Conservation (phyloP, 2,329 filamentous ascomycete species). For the Domatiomyces catenatus region DNA sequence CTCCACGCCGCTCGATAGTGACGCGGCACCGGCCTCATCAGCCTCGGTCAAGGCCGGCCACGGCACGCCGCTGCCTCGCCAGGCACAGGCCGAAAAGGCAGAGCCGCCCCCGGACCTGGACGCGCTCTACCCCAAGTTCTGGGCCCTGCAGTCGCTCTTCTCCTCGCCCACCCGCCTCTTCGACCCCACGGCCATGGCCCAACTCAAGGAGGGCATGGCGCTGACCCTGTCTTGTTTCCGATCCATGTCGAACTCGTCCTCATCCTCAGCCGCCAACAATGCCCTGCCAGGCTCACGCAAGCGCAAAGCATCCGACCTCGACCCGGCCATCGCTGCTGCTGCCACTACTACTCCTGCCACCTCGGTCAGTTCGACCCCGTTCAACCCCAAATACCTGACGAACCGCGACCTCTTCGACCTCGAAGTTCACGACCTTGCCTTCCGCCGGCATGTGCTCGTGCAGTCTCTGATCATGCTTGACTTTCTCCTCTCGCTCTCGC, state of each 20-base stretch:
- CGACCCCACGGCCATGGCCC: constrained; percentile 48
- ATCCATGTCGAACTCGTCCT: constrained; percentile 46
- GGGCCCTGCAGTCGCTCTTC: constrained; percentile 82
- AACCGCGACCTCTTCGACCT: constrained; percentile 90
- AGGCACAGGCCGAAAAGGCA: constrained; percentile 15
- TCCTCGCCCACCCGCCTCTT: constrained; percentile 80
- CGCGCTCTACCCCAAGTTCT: constrained; percentile 77
- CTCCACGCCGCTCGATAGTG: constrained; percentile 15
- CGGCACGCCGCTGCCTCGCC: constrained; percentile 8
- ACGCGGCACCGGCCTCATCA: constrained; percentile 6
- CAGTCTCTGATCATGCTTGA: constrained; percentile 90
- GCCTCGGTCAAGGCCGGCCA: constrained; percentile 3
- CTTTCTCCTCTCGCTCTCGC: constrained; percentile 80
- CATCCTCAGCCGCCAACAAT: constrained; percentile 35
- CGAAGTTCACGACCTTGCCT: constrained; percentile 88
- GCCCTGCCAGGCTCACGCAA: background rate
- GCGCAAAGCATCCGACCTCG: constrained; percentile 46
- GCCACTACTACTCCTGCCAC: no score
- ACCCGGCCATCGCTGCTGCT: constrained; percentile 1
- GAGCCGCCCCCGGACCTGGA: constrained; percentile 39
- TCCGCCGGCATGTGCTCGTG: constrained; percentile 84
- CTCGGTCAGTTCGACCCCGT: constrained; percentile 46
- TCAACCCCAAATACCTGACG: constrained; percentile 98
- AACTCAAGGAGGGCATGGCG: constrained; percentile 48
- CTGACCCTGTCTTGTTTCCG: constrained; percentile 62